These are phyloP conservation scores for Colletotrichum aenigma DNA, from an alignment of 2,329 filamentous ascomycete species.

Conservation along the genomic window DNA sequence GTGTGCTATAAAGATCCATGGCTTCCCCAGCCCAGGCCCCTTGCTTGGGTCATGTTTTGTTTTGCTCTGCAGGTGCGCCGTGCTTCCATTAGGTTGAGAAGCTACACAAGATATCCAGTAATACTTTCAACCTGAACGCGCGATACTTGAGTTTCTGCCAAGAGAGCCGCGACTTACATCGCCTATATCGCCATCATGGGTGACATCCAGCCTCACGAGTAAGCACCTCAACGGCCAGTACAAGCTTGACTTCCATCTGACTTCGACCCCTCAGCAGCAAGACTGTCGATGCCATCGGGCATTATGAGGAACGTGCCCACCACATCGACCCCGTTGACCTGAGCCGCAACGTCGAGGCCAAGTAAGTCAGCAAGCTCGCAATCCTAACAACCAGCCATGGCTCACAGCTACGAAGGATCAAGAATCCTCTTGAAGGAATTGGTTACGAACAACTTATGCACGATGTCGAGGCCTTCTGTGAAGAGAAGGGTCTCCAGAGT, in stretches of 20 bases:
- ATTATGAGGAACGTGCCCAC: constrained; percentile 26
- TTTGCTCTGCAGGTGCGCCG: not conserved
- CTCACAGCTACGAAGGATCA: constrained; percentile 37
- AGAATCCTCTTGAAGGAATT: constrained; percentile 53
- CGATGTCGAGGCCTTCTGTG: constrained; percentile 67
- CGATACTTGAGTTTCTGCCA: not conserved
- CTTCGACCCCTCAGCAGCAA: constrained; percentile 24
- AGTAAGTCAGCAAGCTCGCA: constrained; percentile 31
- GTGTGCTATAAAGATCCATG: constrained; percentile 15
- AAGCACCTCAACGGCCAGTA: not conserved
- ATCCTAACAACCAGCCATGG: not conserved
- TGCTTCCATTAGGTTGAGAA: not conserved
- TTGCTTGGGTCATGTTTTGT: not conserved
- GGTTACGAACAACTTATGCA: constrained; percentile 56
- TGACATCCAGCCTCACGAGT: constrained; percentile 4
- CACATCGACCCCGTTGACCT: constrained; percentile 31
- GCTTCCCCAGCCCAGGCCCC: not conserved
- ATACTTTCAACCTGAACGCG: not conserved
- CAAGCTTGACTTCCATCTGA: not conserved
- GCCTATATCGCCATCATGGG: constrained; percentile 7
- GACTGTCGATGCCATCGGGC: constrained; percentile 26
- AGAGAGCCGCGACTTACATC: not conserved
- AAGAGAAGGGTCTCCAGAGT: constrained; percentile 61
- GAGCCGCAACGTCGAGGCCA: constrained; percentile 45
- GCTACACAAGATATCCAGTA: not conserved